Evolutionary conservation across 1,284 basidiomycete species (phyloP).

Genomic region (Vanrija pseudolonga): DNA sequence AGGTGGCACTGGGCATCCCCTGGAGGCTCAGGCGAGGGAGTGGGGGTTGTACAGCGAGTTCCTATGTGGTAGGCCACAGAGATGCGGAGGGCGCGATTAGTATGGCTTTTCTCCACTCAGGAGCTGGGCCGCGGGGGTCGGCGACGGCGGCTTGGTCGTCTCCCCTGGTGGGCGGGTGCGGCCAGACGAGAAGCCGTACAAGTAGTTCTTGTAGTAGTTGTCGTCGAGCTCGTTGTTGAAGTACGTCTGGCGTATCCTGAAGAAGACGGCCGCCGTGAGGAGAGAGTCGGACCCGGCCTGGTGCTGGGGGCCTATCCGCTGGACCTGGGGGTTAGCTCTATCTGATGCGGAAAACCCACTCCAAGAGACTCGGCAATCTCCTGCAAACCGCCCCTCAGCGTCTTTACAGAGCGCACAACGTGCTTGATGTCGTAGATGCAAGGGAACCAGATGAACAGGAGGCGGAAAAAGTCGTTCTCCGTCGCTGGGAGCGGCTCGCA

Average conservation of each 20-base stretch:
- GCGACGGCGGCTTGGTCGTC: conserved; percentile 17
- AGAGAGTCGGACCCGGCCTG: conserved; percentile 95
- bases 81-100: not conserved
- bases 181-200: conserved; percentile 42
- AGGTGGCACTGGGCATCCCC: too few species aligned
- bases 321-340: conserved; percentile 57
- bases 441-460: conserved; percentile 90
- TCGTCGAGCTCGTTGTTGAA: conserved; percentile 85
- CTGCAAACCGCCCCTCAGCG: conserved; percentile 87
- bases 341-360: conserved; percentile 41
- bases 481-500: conserved; percentile 79
- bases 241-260: conserved; percentile 89
- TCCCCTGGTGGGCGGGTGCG: conserved; percentile 13
- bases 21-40: too few species aligned
- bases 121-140: conserved; percentile 19
- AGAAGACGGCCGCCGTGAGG: conserved; percentile 88
- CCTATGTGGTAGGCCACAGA: too few species aligned
- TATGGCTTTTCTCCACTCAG: conserved; percentile 19
- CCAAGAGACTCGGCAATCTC: conserved; percentile 93
- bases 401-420: conserved; percentile 84
- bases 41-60: too few species aligned
- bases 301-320: conserved; percentile 86
- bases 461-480: conserved; percentile 87
- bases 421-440: conserved; percentile 97
- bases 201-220: conserved; percentile 50